Conservation (phyloP, 495 filamentous ascomycete species). For the Podospora tetraspora region DNA sequence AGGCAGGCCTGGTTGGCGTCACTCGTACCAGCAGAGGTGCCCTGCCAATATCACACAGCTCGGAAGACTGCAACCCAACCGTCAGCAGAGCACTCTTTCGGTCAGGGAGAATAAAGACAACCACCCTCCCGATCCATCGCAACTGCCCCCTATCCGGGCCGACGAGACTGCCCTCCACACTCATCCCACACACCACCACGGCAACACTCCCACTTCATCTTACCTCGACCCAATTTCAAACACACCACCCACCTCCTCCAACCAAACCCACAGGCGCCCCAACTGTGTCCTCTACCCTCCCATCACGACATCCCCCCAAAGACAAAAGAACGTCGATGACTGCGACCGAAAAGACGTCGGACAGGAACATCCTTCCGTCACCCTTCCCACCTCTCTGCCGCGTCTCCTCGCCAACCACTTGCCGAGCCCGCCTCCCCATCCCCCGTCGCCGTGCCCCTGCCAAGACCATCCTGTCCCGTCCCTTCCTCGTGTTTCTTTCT, state of each 20-base stretch:
- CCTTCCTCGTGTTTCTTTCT: background rate
- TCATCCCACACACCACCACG: background rate
- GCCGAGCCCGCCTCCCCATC: background rate
- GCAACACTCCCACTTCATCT: background rate
- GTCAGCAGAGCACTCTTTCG: background rate
- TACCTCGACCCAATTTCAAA: background rate
- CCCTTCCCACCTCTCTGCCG: background rate
- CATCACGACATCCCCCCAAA: background rate
- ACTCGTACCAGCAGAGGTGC: background rate
- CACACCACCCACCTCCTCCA: background rate
- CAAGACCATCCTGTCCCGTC: background rate
- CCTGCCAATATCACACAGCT: background rate
- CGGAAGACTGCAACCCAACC: no score
- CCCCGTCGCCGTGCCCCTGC: background rate
- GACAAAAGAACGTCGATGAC: background rate
- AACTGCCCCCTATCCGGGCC: background rate
- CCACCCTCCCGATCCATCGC: background rate
- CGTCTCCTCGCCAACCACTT: background rate
- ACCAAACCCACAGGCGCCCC: background rate
- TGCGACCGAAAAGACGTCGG: background rate
- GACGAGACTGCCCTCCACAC: background rate
- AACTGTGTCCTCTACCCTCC: background rate
- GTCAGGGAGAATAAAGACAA: background rate
- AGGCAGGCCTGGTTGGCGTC: background rate
- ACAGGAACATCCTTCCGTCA: background rate